phyloP scores from a whole-genome alignment of 2,329 filamentous ascomycete genomes.

The Dothistroma pini region DNA sequence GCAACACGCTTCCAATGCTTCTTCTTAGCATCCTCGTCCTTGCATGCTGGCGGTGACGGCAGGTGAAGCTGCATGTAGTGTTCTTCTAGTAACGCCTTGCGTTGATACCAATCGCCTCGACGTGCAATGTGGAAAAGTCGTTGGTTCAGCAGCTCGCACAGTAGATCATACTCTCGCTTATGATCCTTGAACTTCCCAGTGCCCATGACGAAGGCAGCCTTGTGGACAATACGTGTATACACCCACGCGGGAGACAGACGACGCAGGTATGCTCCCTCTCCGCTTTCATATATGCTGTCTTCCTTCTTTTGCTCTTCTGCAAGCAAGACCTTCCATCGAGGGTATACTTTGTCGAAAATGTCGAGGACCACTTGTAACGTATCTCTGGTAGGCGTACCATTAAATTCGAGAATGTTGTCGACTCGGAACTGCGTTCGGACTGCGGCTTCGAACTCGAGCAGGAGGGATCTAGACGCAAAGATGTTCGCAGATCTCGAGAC shows the following conservation, averaged over 20 bases:
- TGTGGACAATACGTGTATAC: slow-evolving; percentile 90
- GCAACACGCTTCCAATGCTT: slow-evolving; percentile 79
- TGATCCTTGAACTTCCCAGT: slow-evolving; percentile 69
- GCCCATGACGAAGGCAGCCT: slow-evolving; percentile 73
- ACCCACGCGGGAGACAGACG: slow-evolving; percentile 89
- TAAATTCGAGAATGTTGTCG: slow-evolving; percentile 77
- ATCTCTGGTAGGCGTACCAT: slow-evolving; percentile 63
- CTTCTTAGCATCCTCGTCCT: slow-evolving; percentile 61
- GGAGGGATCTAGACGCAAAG: slow-evolving; percentile 68
- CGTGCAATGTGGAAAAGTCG: slow-evolving; percentile 79
- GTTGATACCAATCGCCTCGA: slow-evolving; percentile 90
- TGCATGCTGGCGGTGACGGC: slow-evolving; percentile 41
- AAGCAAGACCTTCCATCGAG: slow-evolving; percentile 73
- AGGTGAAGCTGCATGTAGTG: slow-evolving; percentile 77
- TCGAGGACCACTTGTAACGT: slow-evolving; percentile 65
- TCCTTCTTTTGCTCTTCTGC: slow-evolving; percentile 75
- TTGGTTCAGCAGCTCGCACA: slow-evolving; percentile 73
- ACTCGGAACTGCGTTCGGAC: slow-evolving; percentile 77
- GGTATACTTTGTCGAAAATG: slow-evolving; percentile 70
- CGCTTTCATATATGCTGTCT: slow-evolving; percentile 69
- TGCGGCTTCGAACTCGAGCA: slow-evolving; percentile 87
- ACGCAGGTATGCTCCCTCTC: slow-evolving; percentile 83
- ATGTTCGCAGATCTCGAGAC: slow-evolving; percentile 88
- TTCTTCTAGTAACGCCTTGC: slow-evolving; percentile 89
- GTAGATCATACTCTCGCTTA: slow-evolving; percentile 67